phyloP scores from a whole-genome alignment of 2,329 filamentous ascomycete species.

The Ophiostoma quercus region DNA sequence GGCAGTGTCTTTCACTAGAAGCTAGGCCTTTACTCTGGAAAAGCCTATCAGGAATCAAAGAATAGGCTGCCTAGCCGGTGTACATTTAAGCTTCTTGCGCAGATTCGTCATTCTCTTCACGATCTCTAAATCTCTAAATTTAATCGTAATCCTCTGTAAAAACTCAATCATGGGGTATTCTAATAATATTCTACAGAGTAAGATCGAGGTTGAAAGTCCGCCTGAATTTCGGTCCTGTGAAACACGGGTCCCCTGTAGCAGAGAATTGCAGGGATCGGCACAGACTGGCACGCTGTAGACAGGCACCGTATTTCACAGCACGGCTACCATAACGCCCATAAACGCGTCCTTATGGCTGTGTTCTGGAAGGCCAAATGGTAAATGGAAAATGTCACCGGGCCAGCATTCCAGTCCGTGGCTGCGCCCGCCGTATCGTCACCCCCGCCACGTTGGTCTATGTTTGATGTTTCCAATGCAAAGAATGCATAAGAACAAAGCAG shows the following conservation, averaged over 20 bases:
- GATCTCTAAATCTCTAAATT: background rate
- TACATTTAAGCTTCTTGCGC: background rate
- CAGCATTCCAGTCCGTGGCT: slow-evolving; percentile 7
- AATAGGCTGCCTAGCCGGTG: background rate
- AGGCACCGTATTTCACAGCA: slow-evolving; percentile 9
- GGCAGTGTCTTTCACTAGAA: slow-evolving; percentile 1
- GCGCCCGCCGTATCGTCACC: background rate
- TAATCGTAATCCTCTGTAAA: background rate
- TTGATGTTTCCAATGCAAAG: background rate
- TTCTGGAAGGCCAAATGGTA: background rate
- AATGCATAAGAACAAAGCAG: slow-evolving; percentile 5
- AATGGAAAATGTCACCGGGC: background rate
- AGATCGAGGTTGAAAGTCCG: background rate
- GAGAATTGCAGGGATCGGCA: background rate
- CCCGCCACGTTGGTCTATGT: slow-evolving; percentile 1
- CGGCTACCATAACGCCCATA: background rate
- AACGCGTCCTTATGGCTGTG: background rate
- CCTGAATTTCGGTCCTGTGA: background rate
- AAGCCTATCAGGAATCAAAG: background rate
- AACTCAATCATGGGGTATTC: background rate
- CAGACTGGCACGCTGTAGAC: background rate
- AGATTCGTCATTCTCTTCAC: slow-evolving; percentile 1
- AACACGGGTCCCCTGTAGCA: background rate
- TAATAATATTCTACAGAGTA: background rate
- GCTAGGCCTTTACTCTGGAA: background rate